Evolutionary conservation across 2,329 filamentous ascomycete species (phyloP).

Genomic region (Penicillium sp.): DNA sequence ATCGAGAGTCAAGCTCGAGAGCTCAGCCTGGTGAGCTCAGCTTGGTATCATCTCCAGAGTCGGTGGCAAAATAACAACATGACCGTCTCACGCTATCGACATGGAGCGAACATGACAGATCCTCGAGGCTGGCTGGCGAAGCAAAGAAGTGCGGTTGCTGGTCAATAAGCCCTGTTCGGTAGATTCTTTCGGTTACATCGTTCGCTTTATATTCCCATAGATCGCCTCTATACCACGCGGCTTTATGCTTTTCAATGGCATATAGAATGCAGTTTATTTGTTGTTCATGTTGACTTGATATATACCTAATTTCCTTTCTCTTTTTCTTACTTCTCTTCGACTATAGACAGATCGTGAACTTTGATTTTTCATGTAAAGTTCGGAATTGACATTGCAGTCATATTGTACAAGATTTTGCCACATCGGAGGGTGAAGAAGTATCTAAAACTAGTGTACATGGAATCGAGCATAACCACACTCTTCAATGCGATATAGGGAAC

Average conservation of each 20-base stretch:
- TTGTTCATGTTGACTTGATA: slow-evolving; percentile 3
- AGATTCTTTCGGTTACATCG: neutral
- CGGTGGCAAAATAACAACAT: slow-evolving; percentile 43
- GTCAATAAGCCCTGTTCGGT: slow-evolving; percentile 18
- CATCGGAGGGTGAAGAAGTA: too few relatives aligned
- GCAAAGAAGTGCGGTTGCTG: slow-evolving; percentile 41
- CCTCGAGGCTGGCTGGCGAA: slow-evolving; percentile 43
- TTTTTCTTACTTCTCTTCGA: too few relatives aligned
- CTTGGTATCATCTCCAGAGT: slow-evolving; percentile 45
- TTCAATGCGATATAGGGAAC: too few relatives aligned
- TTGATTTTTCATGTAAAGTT: too few relatives aligned
- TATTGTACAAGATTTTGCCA: too few relatives aligned
- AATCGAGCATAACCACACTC: neutral
- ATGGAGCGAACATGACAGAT: slow-evolving; percentile 33
- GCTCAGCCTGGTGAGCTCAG: slow-evolving; percentile 42
- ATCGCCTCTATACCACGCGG: slow-evolving; percentile 4
- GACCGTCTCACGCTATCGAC: slow-evolving; percentile 37
- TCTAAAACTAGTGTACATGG: slow-evolving; percentile 7
- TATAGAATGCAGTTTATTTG: slow-evolving; percentile 8
- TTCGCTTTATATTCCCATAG: slow-evolving; percentile 7
- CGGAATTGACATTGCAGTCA: too few relatives aligned
- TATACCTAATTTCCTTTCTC: too few relatives aligned
- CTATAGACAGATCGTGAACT: too few relatives aligned
- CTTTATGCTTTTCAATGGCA: slow-evolving; percentile 6
- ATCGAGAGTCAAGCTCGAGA: slow-evolving; percentile 41